A percentile compares a stretch with the other conserved stretches of the same genome.
Evolutionary conservation across 163 green algal genomes (phyloP).

Genomic region (Chlamydomonas reinhardtii): DNA sequence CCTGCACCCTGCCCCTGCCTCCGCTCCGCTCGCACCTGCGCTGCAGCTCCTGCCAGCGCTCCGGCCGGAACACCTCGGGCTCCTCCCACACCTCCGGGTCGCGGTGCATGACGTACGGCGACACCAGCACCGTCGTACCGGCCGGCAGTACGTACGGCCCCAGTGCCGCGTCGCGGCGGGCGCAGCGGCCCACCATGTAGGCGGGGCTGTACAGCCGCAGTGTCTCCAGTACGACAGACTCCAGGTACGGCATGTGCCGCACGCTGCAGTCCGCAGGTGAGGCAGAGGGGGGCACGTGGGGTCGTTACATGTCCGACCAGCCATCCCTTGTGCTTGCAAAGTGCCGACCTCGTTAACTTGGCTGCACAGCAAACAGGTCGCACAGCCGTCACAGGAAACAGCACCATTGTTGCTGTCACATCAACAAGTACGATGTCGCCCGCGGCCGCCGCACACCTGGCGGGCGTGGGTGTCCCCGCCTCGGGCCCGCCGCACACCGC

Average conservation of each 20-base stretch:
- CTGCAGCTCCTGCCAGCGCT: constrained; percentile 73
- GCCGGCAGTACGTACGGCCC: constrained; percentile 57
- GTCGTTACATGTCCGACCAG: too few species aligned
- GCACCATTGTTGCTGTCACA: too few species aligned
- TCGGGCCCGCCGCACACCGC: constrained; percentile 51
- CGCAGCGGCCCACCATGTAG: constrained; percentile 85
- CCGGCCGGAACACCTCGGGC: constrained; percentile 70
- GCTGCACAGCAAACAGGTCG: too few species aligned
- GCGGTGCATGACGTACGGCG: constrained; percentile 87
- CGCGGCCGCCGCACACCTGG: constrained; percentile 1
- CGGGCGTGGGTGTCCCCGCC: constrained; percentile 27
- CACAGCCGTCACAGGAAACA: too few species aligned
- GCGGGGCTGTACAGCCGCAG: constrained; percentile 87
- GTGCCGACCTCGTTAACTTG: too few species aligned
- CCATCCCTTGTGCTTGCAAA: too few species aligned
- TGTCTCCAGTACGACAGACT: constrained; percentile 86
- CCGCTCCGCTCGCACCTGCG: background rate
- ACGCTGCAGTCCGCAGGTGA: background rate
- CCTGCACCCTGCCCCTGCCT: too few species aligned
- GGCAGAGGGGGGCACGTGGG: too few species aligned
- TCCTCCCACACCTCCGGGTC: constrained; percentile 69
- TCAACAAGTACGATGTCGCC: too few species aligned
- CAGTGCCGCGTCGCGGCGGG: constrained; percentile 13
- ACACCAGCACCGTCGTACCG: constrained; percentile 80
- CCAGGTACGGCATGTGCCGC: constrained; percentile 69